Base-by-base conservation (phyloP, 176 grass and related monocot species). In the Microstegium vimineum region DNA sequence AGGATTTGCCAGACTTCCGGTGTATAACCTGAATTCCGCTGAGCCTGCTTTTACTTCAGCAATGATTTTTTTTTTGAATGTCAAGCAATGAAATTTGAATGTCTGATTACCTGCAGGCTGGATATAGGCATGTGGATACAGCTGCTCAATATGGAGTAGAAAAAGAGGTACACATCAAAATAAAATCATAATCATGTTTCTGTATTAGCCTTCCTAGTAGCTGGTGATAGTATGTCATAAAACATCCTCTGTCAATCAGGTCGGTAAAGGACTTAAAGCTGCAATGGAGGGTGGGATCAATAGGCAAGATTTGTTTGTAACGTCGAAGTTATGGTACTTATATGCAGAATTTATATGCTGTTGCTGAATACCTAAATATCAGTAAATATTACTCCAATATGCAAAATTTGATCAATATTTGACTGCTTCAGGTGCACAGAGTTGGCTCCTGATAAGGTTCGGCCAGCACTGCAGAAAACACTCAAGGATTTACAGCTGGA, bases 221-320 rank as follows among this genome's bases (percentile, higher is more conserved):
- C 22, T 25, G 30, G 30, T 33, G 66, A 71, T 14, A 65, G 1
- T 40, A 10, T 79, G 32, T 62, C 17, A 1, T n/a, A 47, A 63
- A 56, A 61, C 12, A 74, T 27, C 13, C 17, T 85, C 3, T 76
- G 32, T 33, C 74, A 33, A 85, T 71, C 81, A 91, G 91, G 89
- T 93, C 8, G 94, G 94, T 17, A 42, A 80, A 85, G 94, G 89
- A 47, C 83, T 93, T 35, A 76, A 75, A 32, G 80, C 87, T 74
- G 94, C 94, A 32, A 87, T 97, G 77, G 71, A 97, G 76, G 54
- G 49, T 56, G 91, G 94, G 17, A 86, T 91, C 69, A 61, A 86
- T 54, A 89, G 94, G 83, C 88, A 93, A 74, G 86, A 93, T 75
- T 52, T 97, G 74, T 97, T 97, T 52, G 77, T 97, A 47, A 88